Conservation (phyloP, 2,329 filamentous ascomycete genomes). For the Alternaria dauci region DNA sequence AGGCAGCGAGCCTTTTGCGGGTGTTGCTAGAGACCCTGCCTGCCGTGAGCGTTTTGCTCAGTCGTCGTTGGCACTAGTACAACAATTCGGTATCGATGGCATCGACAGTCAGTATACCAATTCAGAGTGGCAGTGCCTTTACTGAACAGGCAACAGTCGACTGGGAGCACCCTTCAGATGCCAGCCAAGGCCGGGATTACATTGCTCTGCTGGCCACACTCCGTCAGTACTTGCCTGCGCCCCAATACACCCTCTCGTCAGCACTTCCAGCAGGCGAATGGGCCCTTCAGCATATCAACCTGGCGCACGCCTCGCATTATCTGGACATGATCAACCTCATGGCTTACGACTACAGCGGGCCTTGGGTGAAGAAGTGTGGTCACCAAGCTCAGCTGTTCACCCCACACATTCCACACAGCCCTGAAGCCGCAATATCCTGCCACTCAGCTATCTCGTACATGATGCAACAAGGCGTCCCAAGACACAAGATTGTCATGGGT, state of each 20-base stretch:
- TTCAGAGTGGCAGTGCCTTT: background rate
- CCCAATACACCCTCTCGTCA: constrained; percentile 74
- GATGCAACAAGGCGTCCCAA: constrained; percentile 70
- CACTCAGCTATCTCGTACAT: constrained; percentile 72
- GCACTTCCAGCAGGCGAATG: constrained; percentile 74
- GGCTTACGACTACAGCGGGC: constrained; percentile 80
- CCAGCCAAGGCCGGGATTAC: constrained; percentile 74
- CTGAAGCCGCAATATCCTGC: constrained; percentile 67
- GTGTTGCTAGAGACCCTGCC: constrained; percentile 68
- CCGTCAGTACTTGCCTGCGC: constrained; percentile 72
- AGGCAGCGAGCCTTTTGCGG: constrained; percentile 72
- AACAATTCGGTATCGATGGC: constrained; percentile 75
- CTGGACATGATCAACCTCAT: constrained; percentile 81
- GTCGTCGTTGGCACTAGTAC: constrained; percentile 71
- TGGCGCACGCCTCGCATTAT: constrained; percentile 68
- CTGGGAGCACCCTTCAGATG: constrained; percentile 78
- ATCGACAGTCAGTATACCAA: constrained; percentile 70
- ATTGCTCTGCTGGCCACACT: constrained; percentile 72
- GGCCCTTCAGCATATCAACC: constrained; percentile 73
- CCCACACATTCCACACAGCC: constrained; percentile 61
- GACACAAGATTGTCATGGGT: constrained; percentile 76
- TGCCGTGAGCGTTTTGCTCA: constrained; percentile 74
- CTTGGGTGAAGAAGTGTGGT: constrained; percentile 72
- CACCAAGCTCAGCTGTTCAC: constrained; percentile 80
- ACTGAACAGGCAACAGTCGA: constrained; percentile 65